Evolutionary conservation across 179 eudicot species (phyloP).

Genomic region (Patellifolia procumbens): DNA sequence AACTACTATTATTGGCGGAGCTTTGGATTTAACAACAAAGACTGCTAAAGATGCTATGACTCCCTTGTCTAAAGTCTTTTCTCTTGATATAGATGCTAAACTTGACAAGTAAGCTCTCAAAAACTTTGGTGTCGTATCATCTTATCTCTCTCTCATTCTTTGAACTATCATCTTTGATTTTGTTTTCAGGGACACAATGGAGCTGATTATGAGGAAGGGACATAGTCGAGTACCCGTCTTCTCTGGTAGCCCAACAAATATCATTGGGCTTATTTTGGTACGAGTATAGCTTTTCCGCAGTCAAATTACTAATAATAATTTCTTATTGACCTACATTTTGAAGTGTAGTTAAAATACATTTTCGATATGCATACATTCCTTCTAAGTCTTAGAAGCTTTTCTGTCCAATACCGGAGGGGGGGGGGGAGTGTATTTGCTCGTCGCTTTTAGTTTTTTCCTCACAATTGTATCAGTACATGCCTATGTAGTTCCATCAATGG

Average conservation of each 20-base stretch:
- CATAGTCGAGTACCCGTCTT: conserved; percentile 76
- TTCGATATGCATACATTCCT: neutral
- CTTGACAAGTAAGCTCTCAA: conserved; percentile 53
- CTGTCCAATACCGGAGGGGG: neutral
- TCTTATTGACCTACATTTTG: too few relatives aligned
- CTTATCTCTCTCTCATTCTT: neutral
- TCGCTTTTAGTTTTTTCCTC: neutral
- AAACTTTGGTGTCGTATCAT: neutral
- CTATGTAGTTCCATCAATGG: neutral
- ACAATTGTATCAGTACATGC: neutral
- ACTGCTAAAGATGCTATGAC: conserved; percentile 83
- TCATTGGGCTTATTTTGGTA: conserved; percentile 79
- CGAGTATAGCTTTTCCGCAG: too few relatives aligned
- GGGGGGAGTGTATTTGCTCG: neutral
- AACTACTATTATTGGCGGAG: conserved; percentile 78
- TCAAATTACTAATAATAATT: too few relatives aligned
- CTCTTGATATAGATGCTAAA: conserved; percentile 61
- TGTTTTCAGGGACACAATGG: conserved; percentile 55
- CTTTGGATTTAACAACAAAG: conserved; percentile 61
- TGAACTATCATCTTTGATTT: neutral
- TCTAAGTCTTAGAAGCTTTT: neutral
- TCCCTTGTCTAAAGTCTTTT: conserved; percentile 57
- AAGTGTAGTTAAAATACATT: too few relatives aligned
- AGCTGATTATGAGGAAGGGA: conserved; percentile 62
- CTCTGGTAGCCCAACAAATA: conserved; percentile 54